These are phyloP conservation scores for Malus domestica DNA, from an alignment of 306 rosid species.

Conservation along the genomic window DNA sequence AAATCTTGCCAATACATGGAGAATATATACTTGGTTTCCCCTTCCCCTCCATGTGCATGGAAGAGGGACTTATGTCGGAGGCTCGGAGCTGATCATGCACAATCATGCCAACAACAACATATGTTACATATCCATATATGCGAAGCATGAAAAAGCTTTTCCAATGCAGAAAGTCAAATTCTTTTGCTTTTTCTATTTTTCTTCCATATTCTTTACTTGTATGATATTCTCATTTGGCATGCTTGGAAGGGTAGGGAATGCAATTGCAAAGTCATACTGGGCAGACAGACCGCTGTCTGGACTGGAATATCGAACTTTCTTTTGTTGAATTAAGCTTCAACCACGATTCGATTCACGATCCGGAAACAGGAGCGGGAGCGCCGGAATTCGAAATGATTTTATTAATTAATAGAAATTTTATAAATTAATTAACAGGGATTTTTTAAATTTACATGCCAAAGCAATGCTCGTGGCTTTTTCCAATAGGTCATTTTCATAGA, in stretches of 20 bases:
- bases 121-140: constrained; percentile 14
- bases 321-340: constrained; percentile 22
- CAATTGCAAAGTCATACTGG: constrained; percentile 31
- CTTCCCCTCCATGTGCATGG: constrained; percentile 20
- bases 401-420: too few species aligned
- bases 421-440: too few species aligned
- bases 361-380: neutral
- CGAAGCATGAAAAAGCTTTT: constrained; percentile 36
- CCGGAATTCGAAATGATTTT: neutral
- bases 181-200: neutral
- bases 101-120: constrained; percentile 49
- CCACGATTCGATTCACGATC: neutral
- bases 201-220: neutral
- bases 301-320: constrained; percentile 1
- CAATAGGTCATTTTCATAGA: neutral
- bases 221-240: constrained; percentile 25
- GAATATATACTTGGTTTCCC: constrained; percentile 8
- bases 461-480: too few species aligned
- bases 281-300: constrained; percentile 25
- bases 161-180: constrained; percentile 44
- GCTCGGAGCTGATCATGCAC: constrained; percentile 33
- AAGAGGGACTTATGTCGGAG: constrained; percentile 16
- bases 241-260: constrained; percentile 29
- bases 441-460: too few species aligned
- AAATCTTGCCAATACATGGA: constrained; percentile 5